Evolutionary conservation across 2,329 filamentous ascomycete species (phyloP), one percentile per base, ranked within the genome.

Genomic region (Fusarium camptoceras): DNA sequence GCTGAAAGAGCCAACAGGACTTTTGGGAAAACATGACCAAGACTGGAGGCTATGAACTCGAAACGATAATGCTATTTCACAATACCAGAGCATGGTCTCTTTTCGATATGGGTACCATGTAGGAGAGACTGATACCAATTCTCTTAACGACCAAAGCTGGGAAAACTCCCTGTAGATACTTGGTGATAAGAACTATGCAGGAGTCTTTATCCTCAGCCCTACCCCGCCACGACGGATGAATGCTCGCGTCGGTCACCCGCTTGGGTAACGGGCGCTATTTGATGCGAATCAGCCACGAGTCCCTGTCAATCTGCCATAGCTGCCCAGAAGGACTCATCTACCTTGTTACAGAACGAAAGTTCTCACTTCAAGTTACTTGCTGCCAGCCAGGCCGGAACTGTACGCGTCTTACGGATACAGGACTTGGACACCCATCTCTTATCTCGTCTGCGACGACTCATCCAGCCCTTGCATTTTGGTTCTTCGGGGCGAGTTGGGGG

Each of bases 1-100:
- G 73, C 71, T 75, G 73, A 74, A 70, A 57, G 56, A 59, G 39
- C 44, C 24, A 60, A 42, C n/a, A 24, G 20, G 43, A 43, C 42
- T 22, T 51, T 53, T 56, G 54, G 65, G 62, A 58, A 69, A 62
- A 47, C 50, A 59, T 43, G 46, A 43, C 37, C 30, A 39, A 62
- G 47, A 24, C 34, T 46, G 28, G 18, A 48, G 31, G 46, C 27
- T 43, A 47, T 22, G 39, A 20, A 48, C 58, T 50, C 46, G 42
- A 27, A 18, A 47, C 16, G 24, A 24, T 22, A 70, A 56, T 39
- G 43, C 27, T 22, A 58, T 62, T 47, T 56, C 41, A 15, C n/a
- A 65, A 62, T 59, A 61, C 41, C 50, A 37, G 34, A 37, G 39
- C 41, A 42, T 16, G 4, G 43, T 37, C 39, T 41, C 15, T 42